Evolutionary conservation across 1,139 yeast species (phyloP).

Genomic region (Pichia sp.): DNA sequence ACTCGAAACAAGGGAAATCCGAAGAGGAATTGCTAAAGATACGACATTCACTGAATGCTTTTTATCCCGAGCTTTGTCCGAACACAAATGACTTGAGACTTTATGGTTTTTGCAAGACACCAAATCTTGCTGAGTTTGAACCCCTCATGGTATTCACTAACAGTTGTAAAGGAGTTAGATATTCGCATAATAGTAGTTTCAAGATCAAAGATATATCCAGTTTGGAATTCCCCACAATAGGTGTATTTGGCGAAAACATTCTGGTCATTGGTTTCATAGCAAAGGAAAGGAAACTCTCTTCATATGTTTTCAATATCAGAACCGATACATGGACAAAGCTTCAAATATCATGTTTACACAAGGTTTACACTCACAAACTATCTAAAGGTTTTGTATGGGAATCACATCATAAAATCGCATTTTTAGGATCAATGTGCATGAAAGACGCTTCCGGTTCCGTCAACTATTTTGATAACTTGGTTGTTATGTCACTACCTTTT

Average conservation of each 20-base stretch:
- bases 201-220: slow-evolving; percentile 5
- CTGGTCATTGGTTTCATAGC: slow-evolving; percentile 57
- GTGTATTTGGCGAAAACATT: slow-evolving; percentile 58
- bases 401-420: slow-evolving; percentile 64
- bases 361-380: slow-evolving; percentile 52
- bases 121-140: slow-evolving; percentile 11
- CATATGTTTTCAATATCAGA: slow-evolving; percentile 55
- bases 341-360: slow-evolving; percentile 53
- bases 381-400: slow-evolving; percentile 72
- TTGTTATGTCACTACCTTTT: slow-evolving; percentile 62
- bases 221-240: slow-evolving; percentile 53
- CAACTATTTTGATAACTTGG: slow-evolving; percentile 52
- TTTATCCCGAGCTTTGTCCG: slow-evolving; percentile 4
- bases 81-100: slow-evolving; percentile 5
- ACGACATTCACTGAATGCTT: slow-evolving; percentile 8
- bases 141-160: slow-evolving; percentile 23
- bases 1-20: not conserved
- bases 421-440: slow-evolving; percentile 49
- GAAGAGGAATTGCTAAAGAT: not conserved
- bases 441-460: slow-evolving; percentile 49
- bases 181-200: slow-evolving; percentile 3
- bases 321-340: slow-evolving; percentile 64
- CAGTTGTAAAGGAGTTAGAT: slow-evolving; percentile 13
- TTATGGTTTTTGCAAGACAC: slow-evolving; percentile 13
- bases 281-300: slow-evolving; percentile 50